Percentiles rank a stretch among this genome's conserved stretches.
These are phyloP conservation scores for Huntiella decipiens DNA, from an alignment of 2,329 filamentous ascomycete species.

Conservation along the genomic window DNA sequence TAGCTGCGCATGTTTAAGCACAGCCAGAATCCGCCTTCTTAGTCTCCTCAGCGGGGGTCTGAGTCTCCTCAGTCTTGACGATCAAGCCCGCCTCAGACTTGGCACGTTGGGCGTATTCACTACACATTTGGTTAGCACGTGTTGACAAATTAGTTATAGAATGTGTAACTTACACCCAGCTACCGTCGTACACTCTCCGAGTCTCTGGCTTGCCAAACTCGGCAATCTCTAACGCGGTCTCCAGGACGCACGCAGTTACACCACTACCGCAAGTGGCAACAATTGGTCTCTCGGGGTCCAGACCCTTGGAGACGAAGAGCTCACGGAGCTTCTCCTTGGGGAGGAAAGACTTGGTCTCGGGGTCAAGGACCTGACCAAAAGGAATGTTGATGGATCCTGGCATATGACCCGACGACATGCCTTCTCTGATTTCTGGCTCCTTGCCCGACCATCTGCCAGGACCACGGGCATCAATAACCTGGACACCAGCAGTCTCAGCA, in stretches of 20 bases:
- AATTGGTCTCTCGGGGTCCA: constrained; percentile 64
- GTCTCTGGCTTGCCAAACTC: constrained; percentile 48
- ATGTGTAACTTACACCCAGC: constrained; percentile 65
- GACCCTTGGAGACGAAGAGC: constrained; percentile 59
- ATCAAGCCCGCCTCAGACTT: constrained; percentile 43
- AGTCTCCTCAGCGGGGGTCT: neutral
- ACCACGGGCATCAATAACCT: constrained; percentile 76
- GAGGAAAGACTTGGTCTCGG: constrained; percentile 62
- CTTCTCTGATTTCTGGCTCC: constrained; percentile 71
- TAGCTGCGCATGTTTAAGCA: neutral
- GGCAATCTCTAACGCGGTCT: constrained; percentile 66
- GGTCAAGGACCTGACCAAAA: constrained; percentile 61
- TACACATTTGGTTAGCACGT: constrained; percentile 17
- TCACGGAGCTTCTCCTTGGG: constrained; percentile 51
- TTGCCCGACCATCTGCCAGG: constrained; percentile 62
- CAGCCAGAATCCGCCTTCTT: constrained; percentile 7
- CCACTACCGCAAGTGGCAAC: constrained; percentile 84
- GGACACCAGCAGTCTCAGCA: constrained; percentile 58
- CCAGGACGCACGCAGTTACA: constrained; percentile 79
- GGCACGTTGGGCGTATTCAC: constrained; percentile 50
- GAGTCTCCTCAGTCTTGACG: constrained; percentile 23
- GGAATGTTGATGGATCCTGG: constrained; percentile 73
- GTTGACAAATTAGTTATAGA: neutral
- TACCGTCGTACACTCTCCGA: constrained; percentile 78
- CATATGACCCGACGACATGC: constrained; percentile 77